Evolutionary conservation across 1,284 basidiomycete genomes (phyloP), one percentile per base, ranked within the genome.

Genomic region (Vanrija sp.): DNA sequence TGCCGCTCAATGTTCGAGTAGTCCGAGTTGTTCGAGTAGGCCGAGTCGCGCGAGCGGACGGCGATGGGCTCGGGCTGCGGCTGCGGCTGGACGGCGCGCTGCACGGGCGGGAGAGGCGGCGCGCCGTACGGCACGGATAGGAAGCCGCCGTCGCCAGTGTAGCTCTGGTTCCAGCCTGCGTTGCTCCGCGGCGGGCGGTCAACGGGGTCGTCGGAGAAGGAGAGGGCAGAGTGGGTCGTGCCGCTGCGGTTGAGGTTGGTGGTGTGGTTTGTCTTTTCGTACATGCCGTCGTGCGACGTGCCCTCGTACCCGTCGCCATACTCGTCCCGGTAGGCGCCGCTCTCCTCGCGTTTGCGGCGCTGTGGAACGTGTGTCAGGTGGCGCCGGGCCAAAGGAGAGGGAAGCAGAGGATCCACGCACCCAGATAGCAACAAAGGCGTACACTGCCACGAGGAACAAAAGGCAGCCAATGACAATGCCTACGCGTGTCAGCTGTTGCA

Each of bases 181-280:
- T 9, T 31, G 31, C 31, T 25, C 9, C 9, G 36, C 16, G 36
- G 41, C 3, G 46, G n/a, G 10, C 6, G 35, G 19, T 16, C 35
- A 3, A 59, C 37, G 0, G 57, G 57, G 8, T 48, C 57, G 38
- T 59, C 57, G 41, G 49, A 49, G 27, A 59, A 59, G 50, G 54
- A 53, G 18, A 59, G 44, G 0, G 53, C 57, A 4, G 53, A 55
- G 47, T 55, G 53, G 7, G 45, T 27, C 15, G 57, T 59, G 2
- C 57, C 57, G 16, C 37, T 54, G 31, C 57, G 57, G 37, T 52
- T 49, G 25, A 55, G 53, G 19, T 43, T 23, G 49, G 10, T 31
- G 12, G 31, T 31, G 31, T 31, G 31, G 10, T 12, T 31, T 4
- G 31, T 31, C 31, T 31, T 31, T 14, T 31, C 31, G 31, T 31